phyloP scores from a whole-genome alignment of 768 basidiomycete genomes.

The Agaricus blazei region DNA sequence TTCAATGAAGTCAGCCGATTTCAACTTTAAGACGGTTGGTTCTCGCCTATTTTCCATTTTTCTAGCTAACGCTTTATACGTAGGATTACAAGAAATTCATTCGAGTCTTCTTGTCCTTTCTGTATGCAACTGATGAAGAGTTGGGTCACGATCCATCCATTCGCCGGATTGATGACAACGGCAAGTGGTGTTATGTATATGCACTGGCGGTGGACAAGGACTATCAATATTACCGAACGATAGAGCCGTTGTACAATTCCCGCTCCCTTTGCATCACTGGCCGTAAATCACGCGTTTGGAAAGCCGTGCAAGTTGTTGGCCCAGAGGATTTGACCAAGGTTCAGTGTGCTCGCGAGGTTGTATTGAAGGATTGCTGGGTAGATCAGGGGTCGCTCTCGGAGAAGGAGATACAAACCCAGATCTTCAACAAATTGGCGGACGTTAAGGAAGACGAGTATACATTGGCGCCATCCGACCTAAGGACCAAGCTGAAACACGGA shows the following conservation, averaged over 20 bases:
- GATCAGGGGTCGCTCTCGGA: conserved; percentile 4
- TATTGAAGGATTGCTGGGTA: neutral
- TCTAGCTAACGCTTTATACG: neutral
- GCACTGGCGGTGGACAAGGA: neutral
- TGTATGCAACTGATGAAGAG: neutral
- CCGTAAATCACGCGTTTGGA: conserved; percentile 12
- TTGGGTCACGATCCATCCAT: conserved; percentile 8
- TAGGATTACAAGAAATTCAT: conserved; percentile 3
- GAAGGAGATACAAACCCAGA: conserved; percentile 10
- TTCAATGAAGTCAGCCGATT: conserved; percentile 1
- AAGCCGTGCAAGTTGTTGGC: conserved; percentile 1
- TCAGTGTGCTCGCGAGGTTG: neutral
- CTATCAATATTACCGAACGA: neutral
- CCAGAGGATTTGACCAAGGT: neutral
- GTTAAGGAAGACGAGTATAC: neutral
- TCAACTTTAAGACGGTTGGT: conserved; percentile 2
- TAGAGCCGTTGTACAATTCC: neutral
- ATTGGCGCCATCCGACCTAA: neutral
- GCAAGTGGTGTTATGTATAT: neutral
- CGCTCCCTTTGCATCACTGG: conserved; percentile 8
- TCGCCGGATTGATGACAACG: neutral
- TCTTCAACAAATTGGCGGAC: conserved; percentile 10
- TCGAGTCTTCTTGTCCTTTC: conserved; percentile 6
- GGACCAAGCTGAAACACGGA: neutral
- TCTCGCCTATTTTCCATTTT: neutral